Evolutionary conservation across 305 asterid genomes (phyloP).

Genomic region (Solanum hybrid): DNA sequence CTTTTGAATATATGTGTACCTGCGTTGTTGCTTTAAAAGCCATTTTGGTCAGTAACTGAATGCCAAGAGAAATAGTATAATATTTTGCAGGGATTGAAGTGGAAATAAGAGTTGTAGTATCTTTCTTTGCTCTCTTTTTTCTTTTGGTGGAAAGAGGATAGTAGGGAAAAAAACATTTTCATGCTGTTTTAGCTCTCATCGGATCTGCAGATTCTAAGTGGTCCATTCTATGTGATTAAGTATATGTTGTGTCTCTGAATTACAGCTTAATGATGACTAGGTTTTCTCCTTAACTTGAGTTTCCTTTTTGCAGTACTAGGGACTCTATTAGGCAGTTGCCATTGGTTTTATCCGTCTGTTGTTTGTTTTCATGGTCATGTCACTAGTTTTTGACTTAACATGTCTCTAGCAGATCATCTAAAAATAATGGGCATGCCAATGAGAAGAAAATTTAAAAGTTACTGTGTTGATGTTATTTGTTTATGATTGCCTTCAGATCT

Average conservation of each 20-base stretch:
- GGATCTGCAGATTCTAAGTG: not conserved
- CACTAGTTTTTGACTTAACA: not conserved
- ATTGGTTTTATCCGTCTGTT: not conserved
- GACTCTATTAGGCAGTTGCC: not conserved
- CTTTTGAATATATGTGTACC: not conserved
- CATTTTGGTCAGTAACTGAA: not conserved
- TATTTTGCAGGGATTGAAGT: not conserved
- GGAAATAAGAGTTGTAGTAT: not conserved
- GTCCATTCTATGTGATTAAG: not conserved
- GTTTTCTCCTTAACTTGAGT: not conserved
- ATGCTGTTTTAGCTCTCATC: not conserved
- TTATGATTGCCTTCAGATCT: constrained; percentile 27
- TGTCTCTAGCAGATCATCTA: not conserved
- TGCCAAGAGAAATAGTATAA: not conserved
- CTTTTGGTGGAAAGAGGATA: not conserved
- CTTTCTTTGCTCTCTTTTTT: not conserved
- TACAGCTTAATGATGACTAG: not conserved
- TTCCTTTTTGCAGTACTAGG: not conserved
- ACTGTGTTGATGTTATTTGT: not conserved
- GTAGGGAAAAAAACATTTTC: not conserved
- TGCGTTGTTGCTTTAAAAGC: not conserved
- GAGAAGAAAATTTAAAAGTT: not conserved
- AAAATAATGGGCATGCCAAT: not conserved
- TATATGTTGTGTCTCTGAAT: not conserved
- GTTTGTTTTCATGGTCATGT: not conserved